Evolutionary conservation across 148 eudicot species (phyloP), one percentile per base, ranked within the genome.

Genomic region (Euryodendron excelsum): DNA sequence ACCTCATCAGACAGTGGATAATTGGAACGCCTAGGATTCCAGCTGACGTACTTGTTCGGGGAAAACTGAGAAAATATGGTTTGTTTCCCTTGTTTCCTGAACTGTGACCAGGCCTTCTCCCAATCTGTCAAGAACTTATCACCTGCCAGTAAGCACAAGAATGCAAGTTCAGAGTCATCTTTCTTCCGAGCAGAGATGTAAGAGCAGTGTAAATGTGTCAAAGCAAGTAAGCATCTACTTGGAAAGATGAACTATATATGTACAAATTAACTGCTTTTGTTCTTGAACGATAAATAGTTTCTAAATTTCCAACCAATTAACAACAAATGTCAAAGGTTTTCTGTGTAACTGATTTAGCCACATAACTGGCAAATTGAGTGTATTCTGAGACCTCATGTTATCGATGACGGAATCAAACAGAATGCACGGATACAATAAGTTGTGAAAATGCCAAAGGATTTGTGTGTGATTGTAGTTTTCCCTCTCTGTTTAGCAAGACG

Each of bases 101-200:
- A 96, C 77, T 82, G 90, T 27, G 97, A 76, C 99, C 99, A 96
- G 34, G 99, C 99, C 83, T 92, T 93, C 85, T 96, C 97, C 99
- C 98, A 96, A 68, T 96, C 97, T 63, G 82, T 90, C n/a, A 92
- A 84, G 80, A 75, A 87, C 74, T 85, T 87, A 56, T 89, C 91
- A 79, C 89, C 93, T 90, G 69, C 39, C 39, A 77, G 78, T 45
- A 8, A 0, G 56, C 75, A 73, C 1, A 45, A 67, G 48, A 33
- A n/a, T 50, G 7, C 7, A 41, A 41, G 45, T 41, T 41, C 45
- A 41, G 45, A 41, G 45, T 41, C 9, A 41, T 41, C 45, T 41
- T 41, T 41, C 45, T 41, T 41, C 45, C 9, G 45, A 9, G 8
- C 45, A 41, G 45, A 41, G 45, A 28, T 70, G 33, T 15, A 52